Evolutionary conservation across 1,139 yeast genomes (phyloP), one percentile per base, ranked within the genome.

Genomic region (Dujonia santamariae): DNA sequence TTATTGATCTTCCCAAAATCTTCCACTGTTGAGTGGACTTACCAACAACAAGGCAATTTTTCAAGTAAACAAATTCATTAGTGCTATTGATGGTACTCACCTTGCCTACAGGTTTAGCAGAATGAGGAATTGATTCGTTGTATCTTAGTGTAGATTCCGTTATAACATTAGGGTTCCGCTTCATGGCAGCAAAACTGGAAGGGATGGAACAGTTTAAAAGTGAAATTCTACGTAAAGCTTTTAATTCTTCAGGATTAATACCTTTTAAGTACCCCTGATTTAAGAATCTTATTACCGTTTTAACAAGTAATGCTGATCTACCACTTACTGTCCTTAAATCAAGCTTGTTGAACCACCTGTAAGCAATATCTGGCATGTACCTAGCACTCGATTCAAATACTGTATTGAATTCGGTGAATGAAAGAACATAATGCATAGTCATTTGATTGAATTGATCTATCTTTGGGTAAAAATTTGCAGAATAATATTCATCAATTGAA

Each of bases 1-100:
- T 42, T 7, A 64, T 43, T 5, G 68, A 61, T 30, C 72, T 43
- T 1, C 69, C 72, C 16, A 61, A 40, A 36, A 62, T 54, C 38
- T 61, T 63, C 72, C 72, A 65, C 34, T 62, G 70, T 16, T 54
- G 57, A 34, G 53, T 59, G 0, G 71, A 62, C 41, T 59, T 64
- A 2, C 68, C 69, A 3, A 54, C 54, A 7, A 53, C 29, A 2
- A 63, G 40, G 7, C 48, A 36, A 28, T 52, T 48, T 33, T 56
- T 53, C 32, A 55, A 56, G 40, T 45, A 64, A 0, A 64, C 51
- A 1, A 48, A 42, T 9, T 45, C 46, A 19, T 34, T 45, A 21
- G 37, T 41, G 0, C 43, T 41, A 0, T 57, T 37, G 6, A 31
- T 37, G 0, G 59, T 38, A 9, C 19, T 30, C 6, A 39, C 33